Conservation (phyloP, 306 rosid genomes). For the Neltuma alba region DNA sequence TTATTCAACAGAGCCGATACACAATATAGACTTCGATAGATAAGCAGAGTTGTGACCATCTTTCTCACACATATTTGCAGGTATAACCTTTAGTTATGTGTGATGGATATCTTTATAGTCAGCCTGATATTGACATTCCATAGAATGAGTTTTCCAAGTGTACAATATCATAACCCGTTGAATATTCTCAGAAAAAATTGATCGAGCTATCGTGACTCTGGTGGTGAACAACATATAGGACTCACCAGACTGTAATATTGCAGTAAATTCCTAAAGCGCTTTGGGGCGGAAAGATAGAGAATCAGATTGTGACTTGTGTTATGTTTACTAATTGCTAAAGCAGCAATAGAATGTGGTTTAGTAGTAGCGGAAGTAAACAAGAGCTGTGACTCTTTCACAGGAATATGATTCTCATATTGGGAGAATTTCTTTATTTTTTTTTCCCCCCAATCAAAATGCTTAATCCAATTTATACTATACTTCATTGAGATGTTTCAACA, state of each 20-base stretch:
- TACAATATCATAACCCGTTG: background rate
- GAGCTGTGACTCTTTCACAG: background rate
- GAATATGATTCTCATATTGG: background rate
- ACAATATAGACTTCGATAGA: background rate
- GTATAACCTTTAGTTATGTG: slow-evolving; percentile 27
- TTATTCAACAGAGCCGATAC: background rate
- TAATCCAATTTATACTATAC: background rate
- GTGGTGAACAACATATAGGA: slow-evolving; percentile 3
- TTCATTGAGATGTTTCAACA: background rate
- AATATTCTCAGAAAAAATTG: slow-evolving; percentile 25
- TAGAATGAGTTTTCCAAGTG: background rate
- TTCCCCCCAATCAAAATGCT: slow-evolving; percentile 9
- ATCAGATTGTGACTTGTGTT: background rate
- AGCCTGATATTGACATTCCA: background rate
- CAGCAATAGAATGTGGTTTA: slow-evolving; percentile 22
- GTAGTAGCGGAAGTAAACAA: slow-evolving; percentile 19
- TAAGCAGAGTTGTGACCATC: slow-evolving; percentile 9
- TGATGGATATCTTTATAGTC: slow-evolving; percentile 13
- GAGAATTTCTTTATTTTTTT: background rate
- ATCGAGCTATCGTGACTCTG: slow-evolving; percentile 23
- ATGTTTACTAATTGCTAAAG: slow-evolving; percentile 4
- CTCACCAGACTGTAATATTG: background rate
- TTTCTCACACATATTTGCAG: slow-evolving; percentile 37
- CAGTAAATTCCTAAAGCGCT: background rate
- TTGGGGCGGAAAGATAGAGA: background rate